Conservation (phyloP, 345 rosid species). For the Arabis alpina region DNA sequence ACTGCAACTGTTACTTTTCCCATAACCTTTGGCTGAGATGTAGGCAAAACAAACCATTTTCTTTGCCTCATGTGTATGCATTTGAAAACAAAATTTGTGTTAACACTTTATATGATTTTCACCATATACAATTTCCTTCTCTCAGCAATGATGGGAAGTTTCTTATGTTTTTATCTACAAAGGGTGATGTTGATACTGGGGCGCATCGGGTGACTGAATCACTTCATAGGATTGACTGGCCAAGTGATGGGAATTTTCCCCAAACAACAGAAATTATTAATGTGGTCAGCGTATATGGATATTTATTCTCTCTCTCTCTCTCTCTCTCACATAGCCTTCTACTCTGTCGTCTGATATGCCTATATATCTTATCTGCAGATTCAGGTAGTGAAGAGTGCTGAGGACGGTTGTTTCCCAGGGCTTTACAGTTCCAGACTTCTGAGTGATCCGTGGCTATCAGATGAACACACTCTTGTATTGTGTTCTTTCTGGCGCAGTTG, state of each 20-base stretch:
- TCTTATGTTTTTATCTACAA: conserved; percentile 75
- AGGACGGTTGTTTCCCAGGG: conserved; percentile 84
- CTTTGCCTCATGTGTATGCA: too few relatives aligned
- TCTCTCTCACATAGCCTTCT: too few relatives aligned
- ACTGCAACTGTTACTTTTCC: too few relatives aligned
- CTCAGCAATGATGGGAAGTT: conserved; percentile 83
- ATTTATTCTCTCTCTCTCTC: background rate
- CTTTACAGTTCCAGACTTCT: conserved; percentile 62
- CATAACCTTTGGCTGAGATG: too few relatives aligned
- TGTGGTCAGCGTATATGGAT: conserved; percentile 61
- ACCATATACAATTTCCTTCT: conserved; percentile 21
- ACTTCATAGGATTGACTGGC: conserved; percentile 84
- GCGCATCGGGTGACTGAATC: conserved; percentile 74
- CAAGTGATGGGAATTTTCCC: conserved; percentile 51
- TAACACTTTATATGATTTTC: background rate
- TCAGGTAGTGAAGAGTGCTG: conserved; percentile 68
- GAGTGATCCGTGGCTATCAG: conserved; percentile 84
- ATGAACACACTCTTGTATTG: conserved; percentile 75
- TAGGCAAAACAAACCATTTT: too few relatives aligned
- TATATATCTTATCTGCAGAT: conserved; percentile 51
- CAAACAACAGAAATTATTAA: conserved; percentile 54
- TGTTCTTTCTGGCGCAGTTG: conserved; percentile 75
- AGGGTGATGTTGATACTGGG: conserved; percentile 78
- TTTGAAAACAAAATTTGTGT: too few relatives aligned
- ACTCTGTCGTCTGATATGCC: too few relatives aligned